Conservation (phyloP, 768 basidiomycete species). For the Russula griseocarnosa region DNA sequence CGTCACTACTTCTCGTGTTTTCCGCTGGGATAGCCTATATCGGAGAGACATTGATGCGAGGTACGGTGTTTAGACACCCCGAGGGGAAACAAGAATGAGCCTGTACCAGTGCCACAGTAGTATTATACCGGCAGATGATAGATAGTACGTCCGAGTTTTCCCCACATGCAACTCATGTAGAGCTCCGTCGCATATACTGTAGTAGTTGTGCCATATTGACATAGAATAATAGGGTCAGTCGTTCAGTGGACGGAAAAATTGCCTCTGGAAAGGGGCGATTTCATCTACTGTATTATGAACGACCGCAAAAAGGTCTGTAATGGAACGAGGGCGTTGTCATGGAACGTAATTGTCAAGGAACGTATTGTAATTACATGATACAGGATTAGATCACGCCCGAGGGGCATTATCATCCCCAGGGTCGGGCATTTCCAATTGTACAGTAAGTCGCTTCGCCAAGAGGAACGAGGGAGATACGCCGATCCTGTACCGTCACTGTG, state of each 20-base stretch:
- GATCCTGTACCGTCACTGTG: no score
- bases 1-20: conserved; percentile 74
- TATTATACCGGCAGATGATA: not conserved
- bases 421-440: not conserved
- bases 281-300: no score
- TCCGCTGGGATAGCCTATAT: conserved; percentile 69
- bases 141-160: not conserved
- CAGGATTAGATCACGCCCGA: not conserved
- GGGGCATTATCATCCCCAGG: not conserved
- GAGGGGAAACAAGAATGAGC: not conserved
- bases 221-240: no score
- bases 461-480: no score
- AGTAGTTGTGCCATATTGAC: not conserved
- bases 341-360: no score
- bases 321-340: no score
- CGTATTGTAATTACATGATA: not conserved
- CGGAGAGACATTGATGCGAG: conserved; percentile 67
- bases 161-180: not conserved
- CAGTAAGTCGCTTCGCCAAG: not conserved
- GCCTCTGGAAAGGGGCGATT: no score
- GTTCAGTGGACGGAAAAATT: no score
- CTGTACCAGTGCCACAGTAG: no score
- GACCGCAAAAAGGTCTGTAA: no score
- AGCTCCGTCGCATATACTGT: not conserved
- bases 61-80: not conserved